These are phyloP conservation scores for Daedaleopsis nitida DNA, from an alignment of 768 basidiomycete genomes.

Conservation along the genomic window DNA sequence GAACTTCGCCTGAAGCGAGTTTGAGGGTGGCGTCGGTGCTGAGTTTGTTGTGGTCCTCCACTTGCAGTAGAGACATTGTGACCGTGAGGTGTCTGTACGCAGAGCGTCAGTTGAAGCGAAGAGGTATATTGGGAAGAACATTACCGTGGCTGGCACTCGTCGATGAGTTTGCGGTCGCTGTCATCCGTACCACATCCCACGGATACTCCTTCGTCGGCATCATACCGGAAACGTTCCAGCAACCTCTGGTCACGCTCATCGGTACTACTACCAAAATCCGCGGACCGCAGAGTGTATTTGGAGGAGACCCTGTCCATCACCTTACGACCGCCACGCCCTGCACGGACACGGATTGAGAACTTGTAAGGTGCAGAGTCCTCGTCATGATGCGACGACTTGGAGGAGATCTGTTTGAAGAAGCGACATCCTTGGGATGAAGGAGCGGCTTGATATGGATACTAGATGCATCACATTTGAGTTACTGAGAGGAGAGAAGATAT, in stretches of 20 bases:
- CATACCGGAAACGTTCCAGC: constrained; percentile 68
- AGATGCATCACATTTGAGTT: constrained; percentile 4
- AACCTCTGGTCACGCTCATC: constrained; percentile 47
- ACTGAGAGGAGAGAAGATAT: not conserved
- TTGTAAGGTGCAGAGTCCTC: constrained; percentile 32
- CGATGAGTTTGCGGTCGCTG: constrained; percentile 66
- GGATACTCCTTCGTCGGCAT: constrained; percentile 61
- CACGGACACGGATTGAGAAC: constrained; percentile 65
- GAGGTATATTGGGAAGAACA: not conserved
- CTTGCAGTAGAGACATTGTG: constrained; percentile 55
- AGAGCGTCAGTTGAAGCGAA: not conserved
- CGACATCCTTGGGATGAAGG: constrained; percentile 60
- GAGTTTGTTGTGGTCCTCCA: constrained; percentile 42
- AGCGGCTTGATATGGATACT: constrained; percentile 74
- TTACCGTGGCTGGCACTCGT: constrained; percentile 65
- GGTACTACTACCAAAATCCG: constrained; percentile 29
- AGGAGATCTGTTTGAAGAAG: constrained; percentile 64
- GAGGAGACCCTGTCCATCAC: constrained; percentile 56
- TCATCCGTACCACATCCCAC: constrained; percentile 63
- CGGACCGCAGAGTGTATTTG: constrained; percentile 3
- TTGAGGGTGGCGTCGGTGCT: constrained; percentile 51
- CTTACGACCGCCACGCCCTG: constrained; percentile 82
- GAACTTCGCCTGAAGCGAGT: constrained; percentile 49
- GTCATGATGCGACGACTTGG: constrained; percentile 31
- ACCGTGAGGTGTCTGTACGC: constrained; percentile 47